Conservation (phyloP, 352 stramenopile species). For the Phytophthora agathidicida region DNA sequence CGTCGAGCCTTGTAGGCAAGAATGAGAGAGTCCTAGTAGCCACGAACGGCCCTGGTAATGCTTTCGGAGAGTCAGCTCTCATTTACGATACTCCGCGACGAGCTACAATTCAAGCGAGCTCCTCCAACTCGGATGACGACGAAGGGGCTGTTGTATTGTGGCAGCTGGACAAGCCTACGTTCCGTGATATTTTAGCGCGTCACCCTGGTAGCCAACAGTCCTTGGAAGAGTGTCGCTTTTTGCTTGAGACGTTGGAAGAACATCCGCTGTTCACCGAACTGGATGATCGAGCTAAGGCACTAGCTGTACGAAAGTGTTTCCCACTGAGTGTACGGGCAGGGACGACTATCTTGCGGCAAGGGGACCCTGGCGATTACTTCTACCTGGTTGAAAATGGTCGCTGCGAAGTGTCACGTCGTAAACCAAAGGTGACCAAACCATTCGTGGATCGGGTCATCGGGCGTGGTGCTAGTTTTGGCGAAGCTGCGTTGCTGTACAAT, state of each 20-base stretch:
- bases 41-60: constrained; percentile 78
- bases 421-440: constrained; percentile 51
- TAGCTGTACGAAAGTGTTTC: constrained; percentile 87
- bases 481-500: constrained; percentile 97
- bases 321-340: constrained; percentile 65
- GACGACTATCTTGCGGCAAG: constrained; percentile 75
- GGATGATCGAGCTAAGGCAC: constrained; percentile 74
- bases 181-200: constrained; percentile 57
- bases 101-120: constrained; percentile 60
- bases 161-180: constrained; percentile 75
- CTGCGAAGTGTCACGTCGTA: constrained; percentile 77
- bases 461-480: constrained; percentile 89
- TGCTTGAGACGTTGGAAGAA: constrained; percentile 69
- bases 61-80: constrained; percentile 84
- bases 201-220: constrained; percentile 80
- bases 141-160: constrained; percentile 64
- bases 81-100: constrained; percentile 87
- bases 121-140: constrained; percentile 3
- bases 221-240: constrained; percentile 77
- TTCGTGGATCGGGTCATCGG: constrained; percentile 81
- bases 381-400: constrained; percentile 82
- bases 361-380: constrained; percentile 87
- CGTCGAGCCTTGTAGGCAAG: constrained; percentile 58
- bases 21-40: constrained; percentile 79
- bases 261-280: constrained; percentile 81